These are phyloP conservation scores for Erigeron philadelphicus DNA, from an alignment of 140 eudicot genomes.

Conservation along the genomic window DNA sequence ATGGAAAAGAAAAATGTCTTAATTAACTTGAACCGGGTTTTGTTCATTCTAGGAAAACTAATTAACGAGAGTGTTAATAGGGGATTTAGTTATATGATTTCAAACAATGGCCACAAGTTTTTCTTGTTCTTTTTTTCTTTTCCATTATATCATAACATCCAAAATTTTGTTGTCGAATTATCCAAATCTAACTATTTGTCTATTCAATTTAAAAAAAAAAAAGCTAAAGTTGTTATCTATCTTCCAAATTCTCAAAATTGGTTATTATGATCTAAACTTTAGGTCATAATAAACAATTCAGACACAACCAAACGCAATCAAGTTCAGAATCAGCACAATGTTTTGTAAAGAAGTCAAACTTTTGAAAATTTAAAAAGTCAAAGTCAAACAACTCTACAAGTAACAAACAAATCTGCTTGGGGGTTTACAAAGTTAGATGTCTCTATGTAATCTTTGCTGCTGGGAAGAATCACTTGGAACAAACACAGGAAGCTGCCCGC, in stretches of 20 bases:
- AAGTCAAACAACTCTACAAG: conserved; percentile 33
- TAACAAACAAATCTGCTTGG: conserved; percentile 21
- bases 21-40: conserved; percentile 28
- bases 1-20: conserved; percentile 13
- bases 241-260: too few species aligned
- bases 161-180: too few species aligned
- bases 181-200: too few species aligned
- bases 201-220: too few species aligned
- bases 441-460: conserved; percentile 43
- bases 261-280: too few species aligned
- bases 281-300: too few species aligned
- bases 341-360: conserved; percentile 22
- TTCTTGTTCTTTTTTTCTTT: too few species aligned
- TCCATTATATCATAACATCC: too few species aligned
- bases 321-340: conserved; percentile 6
- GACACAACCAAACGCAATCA: neutral
- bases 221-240: too few species aligned
- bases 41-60: conserved; percentile 22
- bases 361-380: conserved; percentile 19
- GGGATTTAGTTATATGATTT: conserved; percentile 26
- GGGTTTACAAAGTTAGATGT: conserved; percentile 19
- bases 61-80: conserved; percentile 34
- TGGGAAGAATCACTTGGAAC: conserved; percentile 52
- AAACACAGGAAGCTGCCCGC: conserved; percentile 78
- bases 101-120: conserved; percentile 29